phyloP scores from a whole-genome alignment of 306 rosid species.

The Mimosa bimucronata region DNA sequence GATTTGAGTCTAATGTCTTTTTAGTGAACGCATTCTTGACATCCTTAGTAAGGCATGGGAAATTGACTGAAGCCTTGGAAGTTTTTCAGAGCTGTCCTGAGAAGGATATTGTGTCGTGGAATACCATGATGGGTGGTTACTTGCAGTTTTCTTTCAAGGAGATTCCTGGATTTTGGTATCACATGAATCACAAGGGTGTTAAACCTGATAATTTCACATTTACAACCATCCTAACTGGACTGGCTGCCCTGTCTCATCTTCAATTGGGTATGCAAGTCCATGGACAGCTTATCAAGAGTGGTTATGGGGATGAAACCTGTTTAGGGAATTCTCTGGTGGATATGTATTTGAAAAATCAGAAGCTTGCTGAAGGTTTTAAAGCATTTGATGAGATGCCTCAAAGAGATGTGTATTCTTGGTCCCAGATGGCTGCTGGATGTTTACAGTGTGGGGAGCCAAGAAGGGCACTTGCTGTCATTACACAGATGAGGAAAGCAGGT shows the following conservation, averaged over 20 bases:
- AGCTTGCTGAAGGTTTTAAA: slow-evolving; percentile 59
- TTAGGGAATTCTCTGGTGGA: slow-evolving; percentile 71
- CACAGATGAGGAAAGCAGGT: slow-evolving; percentile 52
- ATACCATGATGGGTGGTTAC: slow-evolving; percentile 71
- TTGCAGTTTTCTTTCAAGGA: slow-evolving; percentile 50
- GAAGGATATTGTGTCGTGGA: slow-evolving; percentile 75
- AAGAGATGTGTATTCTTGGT: slow-evolving; percentile 76
- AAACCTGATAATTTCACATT: slow-evolving; percentile 66
- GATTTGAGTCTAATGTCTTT: slow-evolving; percentile 60
- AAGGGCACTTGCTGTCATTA: slow-evolving; percentile 56
- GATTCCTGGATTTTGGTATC: slow-evolving; percentile 59
- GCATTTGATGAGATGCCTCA: slow-evolving; percentile 68
- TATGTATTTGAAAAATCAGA: slow-evolving; percentile 64
- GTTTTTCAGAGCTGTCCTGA: slow-evolving; percentile 48
- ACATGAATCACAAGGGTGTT: slow-evolving; percentile 49
- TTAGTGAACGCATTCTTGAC: slow-evolving; percentile 62
- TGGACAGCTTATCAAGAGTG: slow-evolving; percentile 62
- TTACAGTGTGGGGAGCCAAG: slow-evolving; percentile 64
- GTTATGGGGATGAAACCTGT: slow-evolving; percentile 64
- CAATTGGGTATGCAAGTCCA: slow-evolving; percentile 69
- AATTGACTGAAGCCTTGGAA: slow-evolving; percentile 52
- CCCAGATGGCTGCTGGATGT: slow-evolving; percentile 77
- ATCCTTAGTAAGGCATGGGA: slow-evolving; percentile 60
- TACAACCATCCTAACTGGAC: slow-evolving; percentile 62
- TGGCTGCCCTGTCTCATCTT: slow-evolving; percentile 60